Evolutionary conservation across 2,329 filamentous ascomycete species (phyloP), one percentile per base, ranked within the genome.

Genomic region (Calonectria pauciramosa): DNA sequence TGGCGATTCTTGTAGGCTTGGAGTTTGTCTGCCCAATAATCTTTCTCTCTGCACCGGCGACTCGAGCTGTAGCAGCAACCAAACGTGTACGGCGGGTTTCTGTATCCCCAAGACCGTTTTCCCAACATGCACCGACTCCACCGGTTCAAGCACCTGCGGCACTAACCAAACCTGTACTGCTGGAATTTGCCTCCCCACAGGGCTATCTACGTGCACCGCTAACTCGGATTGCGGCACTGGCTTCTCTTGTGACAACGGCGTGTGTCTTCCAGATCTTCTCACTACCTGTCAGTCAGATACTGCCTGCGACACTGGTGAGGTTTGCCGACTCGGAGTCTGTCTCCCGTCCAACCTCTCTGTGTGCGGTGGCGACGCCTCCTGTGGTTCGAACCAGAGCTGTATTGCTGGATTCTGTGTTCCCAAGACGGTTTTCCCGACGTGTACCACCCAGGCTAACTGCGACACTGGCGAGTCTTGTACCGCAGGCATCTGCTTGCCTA

Each of bases 301-400:
- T 4, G 56, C 34, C 5, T 73, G 71, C 54, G 26, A 38, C 11
- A 38, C 36, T 14, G 52, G 64, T 4, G 34, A 69, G 16, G 54
- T 69, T 20, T 73, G 71, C 28, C 20, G 52, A 52, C 64, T 72
- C 16, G 70, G 70, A 6, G 41, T 68, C 2, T 72, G 70, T 44
- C 51, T 72, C 5, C 70, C 70, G 4, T n/a, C 28, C 0, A 8
- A 49, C 8, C 28, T 72, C 23, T 30, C 52, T 14, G 13, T 41
- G 4, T 72, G 70, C 41, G 13, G 18, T 1, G 44, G 13, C 18
- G 26, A 38, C 30, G 16, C 32, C 1, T 26, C 52, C 14, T 72
- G 64, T 16, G 34, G 18, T 2, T 14, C 23, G 16, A 18, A 30
- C 26, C 28, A 68, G 64, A 52, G 44, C 11, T 72, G 70, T 16